Percentiles rank a stretch among this genome's conserved stretches.
Evolutionary conservation across 345 rosid genomes (phyloP).

Genomic region (Turnera subulata): DNA sequence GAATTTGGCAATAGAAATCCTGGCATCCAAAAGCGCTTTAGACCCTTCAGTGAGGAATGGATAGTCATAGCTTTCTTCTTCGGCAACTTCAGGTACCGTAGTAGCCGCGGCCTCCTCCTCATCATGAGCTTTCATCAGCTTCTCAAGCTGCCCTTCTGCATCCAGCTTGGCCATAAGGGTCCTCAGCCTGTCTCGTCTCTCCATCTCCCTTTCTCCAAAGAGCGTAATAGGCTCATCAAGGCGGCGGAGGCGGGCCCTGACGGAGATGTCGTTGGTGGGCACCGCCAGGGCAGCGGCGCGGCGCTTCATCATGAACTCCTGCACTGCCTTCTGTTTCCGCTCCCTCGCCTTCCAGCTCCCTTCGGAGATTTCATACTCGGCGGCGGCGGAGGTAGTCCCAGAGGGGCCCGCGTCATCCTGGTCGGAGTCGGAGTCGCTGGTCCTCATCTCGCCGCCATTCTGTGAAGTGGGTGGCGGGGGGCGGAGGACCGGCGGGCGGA

Average conservation of each 20-base stretch:
- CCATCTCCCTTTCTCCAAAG: constrained; percentile 97
- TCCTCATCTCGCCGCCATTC: constrained; percentile 56
- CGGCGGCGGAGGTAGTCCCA: constrained; percentile 13
- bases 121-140: constrained; percentile 77
- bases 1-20: constrained; percentile 70
- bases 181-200: constrained; percentile 84
- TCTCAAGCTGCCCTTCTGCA: constrained; percentile 76
- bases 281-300: constrained; percentile 93
- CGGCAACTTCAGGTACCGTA: constrained; percentile 44
- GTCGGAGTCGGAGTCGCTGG: constrained; percentile 57
- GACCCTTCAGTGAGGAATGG: constrained; percentile 90
- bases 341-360: constrained; percentile 64
- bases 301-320: constrained; percentile 74
- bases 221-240: constrained; percentile 91
- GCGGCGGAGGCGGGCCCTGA: constrained; percentile 77
- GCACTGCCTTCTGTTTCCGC: constrained; percentile 85
- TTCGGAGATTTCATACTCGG: constrained; percentile 59
- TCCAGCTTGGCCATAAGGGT: constrained; percentile 87
- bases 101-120: constrained; percentile 67
- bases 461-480: constrained; percentile 49
- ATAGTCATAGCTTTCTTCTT: constrained; percentile 61
- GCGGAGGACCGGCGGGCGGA: constrained; percentile 39
- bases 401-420: constrained; percentile 34
- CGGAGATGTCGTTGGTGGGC: constrained; percentile 95
- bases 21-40: constrained; percentile 60